phyloP scores from a whole-genome alignment of 169 alveolate species.

The Plasmodium malariae region DNA sequence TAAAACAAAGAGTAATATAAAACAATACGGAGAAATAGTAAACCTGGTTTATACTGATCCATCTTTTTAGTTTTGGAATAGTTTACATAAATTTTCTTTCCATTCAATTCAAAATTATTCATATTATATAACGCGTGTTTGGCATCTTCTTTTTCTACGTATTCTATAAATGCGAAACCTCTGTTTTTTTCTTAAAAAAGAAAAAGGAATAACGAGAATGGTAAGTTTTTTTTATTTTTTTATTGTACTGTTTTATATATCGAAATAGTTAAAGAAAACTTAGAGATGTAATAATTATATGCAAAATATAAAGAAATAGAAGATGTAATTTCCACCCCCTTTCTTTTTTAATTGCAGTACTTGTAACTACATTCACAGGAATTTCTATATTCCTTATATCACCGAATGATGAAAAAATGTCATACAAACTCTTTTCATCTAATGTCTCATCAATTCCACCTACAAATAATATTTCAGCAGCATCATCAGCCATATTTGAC shows the following conservation, averaged over 20 bases:
- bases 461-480: constrained; percentile 76
- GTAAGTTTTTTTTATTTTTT: background rate
- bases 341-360: constrained; percentile 36
- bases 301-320: background rate
- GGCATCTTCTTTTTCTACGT: constrained; percentile 87
- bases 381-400: constrained; percentile 83
- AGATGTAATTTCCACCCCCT: constrained; percentile 1
- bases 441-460: constrained; percentile 88
- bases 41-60: constrained; percentile 75
- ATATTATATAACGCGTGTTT: constrained; percentile 85
- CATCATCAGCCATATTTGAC: constrained; percentile 47
- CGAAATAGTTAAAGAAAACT: background rate
- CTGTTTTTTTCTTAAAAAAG: constrained; percentile 79
- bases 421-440: constrained; percentile 82
- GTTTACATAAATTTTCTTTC: constrained; percentile 83
- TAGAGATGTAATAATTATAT: background rate
- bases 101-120: constrained; percentile 85
- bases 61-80: constrained; percentile 76
- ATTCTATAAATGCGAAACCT: constrained; percentile 86
- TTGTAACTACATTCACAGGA: constrained; percentile 86
- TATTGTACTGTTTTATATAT: background rate
- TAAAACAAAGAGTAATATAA: background rate
- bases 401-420: constrained; percentile 88
- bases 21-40: background rate
- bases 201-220: background rate